phyloP scores from a whole-genome alignment of 352 stramenopile genomes.

The Globisporangium middletonii region DNA sequence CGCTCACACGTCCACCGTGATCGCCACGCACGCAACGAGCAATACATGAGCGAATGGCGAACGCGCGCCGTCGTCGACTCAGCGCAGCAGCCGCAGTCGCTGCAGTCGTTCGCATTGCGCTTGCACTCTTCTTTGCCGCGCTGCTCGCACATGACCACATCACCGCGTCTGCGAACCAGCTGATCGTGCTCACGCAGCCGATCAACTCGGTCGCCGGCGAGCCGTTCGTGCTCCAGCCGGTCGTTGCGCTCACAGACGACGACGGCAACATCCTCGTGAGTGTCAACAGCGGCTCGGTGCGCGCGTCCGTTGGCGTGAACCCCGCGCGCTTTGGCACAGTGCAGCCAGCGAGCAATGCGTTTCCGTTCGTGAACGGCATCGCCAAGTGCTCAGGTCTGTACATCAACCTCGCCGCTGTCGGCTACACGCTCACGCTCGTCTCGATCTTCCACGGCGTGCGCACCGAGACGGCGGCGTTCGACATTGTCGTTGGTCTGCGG shows the following conservation, averaged over 20 bases:
- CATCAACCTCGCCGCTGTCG: constrained; percentile 53
- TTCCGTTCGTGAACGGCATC: constrained; percentile 73
- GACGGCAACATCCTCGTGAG: constrained; percentile 67
- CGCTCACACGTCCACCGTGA: too few species aligned
- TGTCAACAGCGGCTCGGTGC: constrained; percentile 47
- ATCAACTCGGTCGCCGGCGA: constrained; percentile 58
- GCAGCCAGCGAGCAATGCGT: constrained; percentile 33
- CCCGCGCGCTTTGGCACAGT: constrained; percentile 48
- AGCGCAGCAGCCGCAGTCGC: neutral
- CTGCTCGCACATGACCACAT: neutral
- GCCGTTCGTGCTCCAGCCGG: constrained; percentile 46
- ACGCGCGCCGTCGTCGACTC: neutral
- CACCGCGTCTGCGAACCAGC: constrained; percentile 16
- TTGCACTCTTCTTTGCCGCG: neutral
- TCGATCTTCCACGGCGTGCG: constrained; percentile 63
- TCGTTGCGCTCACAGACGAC: constrained; percentile 70
- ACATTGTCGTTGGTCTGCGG: constrained; percentile 55
- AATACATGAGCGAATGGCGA: neutral
- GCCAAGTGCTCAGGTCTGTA: constrained; percentile 64
- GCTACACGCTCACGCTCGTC: constrained; percentile 65
- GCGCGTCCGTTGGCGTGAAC: constrained; percentile 45
- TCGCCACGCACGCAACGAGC: neutral
- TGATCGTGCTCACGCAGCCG: constrained; percentile 67
- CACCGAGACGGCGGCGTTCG: constrained; percentile 64
- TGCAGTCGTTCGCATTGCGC: neutral